These are phyloP conservation scores for Calendula officinalis DNA, from an alignment of 129 eudicot genomes.

Conservation along the genomic window DNA sequence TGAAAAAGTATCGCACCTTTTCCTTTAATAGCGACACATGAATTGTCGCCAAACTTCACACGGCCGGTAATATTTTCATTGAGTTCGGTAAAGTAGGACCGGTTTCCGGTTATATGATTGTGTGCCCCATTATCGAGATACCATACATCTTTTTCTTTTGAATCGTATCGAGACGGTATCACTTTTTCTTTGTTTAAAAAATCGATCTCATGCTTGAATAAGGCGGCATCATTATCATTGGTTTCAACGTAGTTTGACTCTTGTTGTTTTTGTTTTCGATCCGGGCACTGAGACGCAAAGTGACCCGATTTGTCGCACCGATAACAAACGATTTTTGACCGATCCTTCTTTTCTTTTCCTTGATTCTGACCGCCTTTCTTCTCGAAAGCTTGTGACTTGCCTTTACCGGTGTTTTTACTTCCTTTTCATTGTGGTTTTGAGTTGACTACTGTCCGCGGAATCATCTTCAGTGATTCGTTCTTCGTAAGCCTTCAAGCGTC, in stretches of 20 bases:
- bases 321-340: neutral
- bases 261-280: neutral
- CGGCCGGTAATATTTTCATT: neutral
- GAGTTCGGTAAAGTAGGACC: neutral
- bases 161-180: no score
- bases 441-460: neutral
- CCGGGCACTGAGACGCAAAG: neutral
- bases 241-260: no score
- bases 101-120: neutral
- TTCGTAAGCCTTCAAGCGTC: conserved; percentile 5
- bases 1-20: neutral
- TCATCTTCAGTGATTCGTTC: neutral
- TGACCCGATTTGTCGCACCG: neutral
- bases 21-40: neutral
- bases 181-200: neutral
- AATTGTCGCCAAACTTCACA: conserved; percentile 6
- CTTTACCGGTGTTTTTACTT: neutral
- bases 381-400: neutral
- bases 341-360: neutral
- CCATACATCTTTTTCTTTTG: neutral
- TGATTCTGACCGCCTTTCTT: neutral
- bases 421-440: neutral
- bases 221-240: no score
- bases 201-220: no score
- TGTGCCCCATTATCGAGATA: conserved; percentile 7